These are phyloP conservation scores for Murraya paniculata DNA, from an alignment of 345 rosid genomes.

Conservation along the genomic window DNA sequence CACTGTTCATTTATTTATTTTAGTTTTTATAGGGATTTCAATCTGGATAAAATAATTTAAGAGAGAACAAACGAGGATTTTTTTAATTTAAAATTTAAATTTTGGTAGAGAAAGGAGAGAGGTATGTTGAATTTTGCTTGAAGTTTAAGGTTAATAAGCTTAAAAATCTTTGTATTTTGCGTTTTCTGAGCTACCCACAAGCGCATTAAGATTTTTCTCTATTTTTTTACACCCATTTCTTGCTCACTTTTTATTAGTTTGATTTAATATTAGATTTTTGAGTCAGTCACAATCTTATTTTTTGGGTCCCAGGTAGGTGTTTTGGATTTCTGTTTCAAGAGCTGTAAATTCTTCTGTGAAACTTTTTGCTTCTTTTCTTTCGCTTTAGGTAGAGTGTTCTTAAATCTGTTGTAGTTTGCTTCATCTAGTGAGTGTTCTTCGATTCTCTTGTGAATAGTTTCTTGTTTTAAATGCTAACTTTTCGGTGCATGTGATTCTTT, in stretches of 20 bases:
- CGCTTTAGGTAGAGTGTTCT: conserved; percentile 22
- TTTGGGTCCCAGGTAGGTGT: background rate
- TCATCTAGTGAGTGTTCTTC: conserved; percentile 26
- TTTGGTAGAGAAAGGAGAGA: background rate
- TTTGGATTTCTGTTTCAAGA: background rate
- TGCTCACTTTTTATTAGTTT: background rate
- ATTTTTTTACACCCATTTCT: background rate
- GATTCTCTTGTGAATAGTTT: conserved; percentile 23
- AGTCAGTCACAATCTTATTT: background rate
- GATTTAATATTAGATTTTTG: background rate
- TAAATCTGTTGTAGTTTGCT: conserved; percentile 30
- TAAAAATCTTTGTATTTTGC: background rate
- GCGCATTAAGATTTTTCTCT: background rate
- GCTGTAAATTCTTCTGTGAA: conserved; percentile 4
- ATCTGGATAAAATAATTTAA: background rate
- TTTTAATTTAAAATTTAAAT: background rate
- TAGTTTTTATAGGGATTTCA: background rate
- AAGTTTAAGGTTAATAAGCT: background rate
- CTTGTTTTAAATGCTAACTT: conserved; percentile 15
- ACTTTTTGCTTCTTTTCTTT: conserved; percentile 10
- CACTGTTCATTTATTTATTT: background rate
- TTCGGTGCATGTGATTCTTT: conserved; percentile 28
- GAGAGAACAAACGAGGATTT: background rate
- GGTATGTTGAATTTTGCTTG: background rate
- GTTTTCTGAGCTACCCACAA: conserved; percentile 2